Conservation (phyloP, 2,329 filamentous ascomycete genomes). For the Aureobasidium mangrovei region DNA sequence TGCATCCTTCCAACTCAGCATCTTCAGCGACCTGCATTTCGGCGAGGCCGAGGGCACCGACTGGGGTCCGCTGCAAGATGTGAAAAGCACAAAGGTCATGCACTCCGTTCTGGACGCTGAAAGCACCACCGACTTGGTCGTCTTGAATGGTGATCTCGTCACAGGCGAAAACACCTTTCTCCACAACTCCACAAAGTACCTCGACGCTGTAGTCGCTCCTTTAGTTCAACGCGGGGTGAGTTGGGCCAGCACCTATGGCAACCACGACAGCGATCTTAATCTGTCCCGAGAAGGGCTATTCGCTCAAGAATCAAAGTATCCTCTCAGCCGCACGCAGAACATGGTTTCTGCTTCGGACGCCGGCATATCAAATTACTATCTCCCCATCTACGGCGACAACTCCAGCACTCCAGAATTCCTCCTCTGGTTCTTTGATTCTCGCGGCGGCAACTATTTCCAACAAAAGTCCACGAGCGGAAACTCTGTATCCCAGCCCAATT, state of each 20-base stretch:
- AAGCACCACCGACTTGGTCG: slow-evolving; percentile 46
- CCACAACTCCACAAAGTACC: slow-evolving; percentile 48
- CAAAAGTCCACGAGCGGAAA: slow-evolving; percentile 23
- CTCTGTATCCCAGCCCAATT: slow-evolving; percentile 31
- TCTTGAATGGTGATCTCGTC: slow-evolving; percentile 64
- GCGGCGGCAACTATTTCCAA: slow-evolving; percentile 48
- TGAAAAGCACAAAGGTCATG: slow-evolving; percentile 49
- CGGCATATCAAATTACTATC: slow-evolving; percentile 47
- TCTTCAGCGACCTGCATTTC: slow-evolving; percentile 64
- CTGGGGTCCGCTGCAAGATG: slow-evolving; percentile 48
- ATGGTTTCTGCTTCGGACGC: slow-evolving; percentile 32
- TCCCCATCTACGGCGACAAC: slow-evolving; percentile 38
- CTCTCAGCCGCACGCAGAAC: slow-evolving; percentile 34
- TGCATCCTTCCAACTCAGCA: slow-evolving; percentile 41
- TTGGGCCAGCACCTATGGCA: slow-evolving; percentile 64
- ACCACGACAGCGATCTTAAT: slow-evolving; percentile 57
- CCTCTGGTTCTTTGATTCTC: slow-evolving; percentile 65
- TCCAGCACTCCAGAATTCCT: slow-evolving; percentile 40
- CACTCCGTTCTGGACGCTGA: slow-evolving; percentile 50
- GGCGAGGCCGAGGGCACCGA: slow-evolving; percentile 48
- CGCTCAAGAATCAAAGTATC: slow-evolving; percentile 30
- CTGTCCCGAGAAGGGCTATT: slow-evolving; percentile 41
- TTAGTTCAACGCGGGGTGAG: slow-evolving; percentile 46
- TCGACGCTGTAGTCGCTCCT: slow-evolving; percentile 52
- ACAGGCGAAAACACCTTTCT: slow-evolving; percentile 55